Conservation (phyloP, 2,329 filamentous ascomycete genomes). For the Pyrenochaeta sp. region DNA sequence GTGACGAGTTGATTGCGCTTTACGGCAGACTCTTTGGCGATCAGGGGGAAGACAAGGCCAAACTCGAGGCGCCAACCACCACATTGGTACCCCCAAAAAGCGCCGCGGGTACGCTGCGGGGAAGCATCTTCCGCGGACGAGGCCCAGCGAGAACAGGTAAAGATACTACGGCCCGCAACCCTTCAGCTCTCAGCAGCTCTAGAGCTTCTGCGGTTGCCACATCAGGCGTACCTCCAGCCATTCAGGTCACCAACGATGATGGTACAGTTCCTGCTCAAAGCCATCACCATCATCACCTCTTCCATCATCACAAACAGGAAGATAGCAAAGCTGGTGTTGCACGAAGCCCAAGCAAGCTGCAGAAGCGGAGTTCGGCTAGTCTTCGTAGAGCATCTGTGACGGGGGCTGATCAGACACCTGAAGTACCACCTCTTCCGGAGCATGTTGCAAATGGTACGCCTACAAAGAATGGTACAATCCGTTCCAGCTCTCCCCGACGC, state of each 20-base stretch:
- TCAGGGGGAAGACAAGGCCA: conserved; percentile 49
- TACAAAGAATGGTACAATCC: conserved; percentile 16
- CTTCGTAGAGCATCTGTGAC: conserved; percentile 34
- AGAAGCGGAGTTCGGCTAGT: conserved; percentile 52
- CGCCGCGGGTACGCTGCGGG: conserved; percentile 73
- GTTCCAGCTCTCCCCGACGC: conserved; percentile 24
- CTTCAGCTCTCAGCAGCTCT: conserved; percentile 33
- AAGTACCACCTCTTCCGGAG: conserved; percentile 36
- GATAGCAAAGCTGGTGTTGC: conserved; percentile 47
- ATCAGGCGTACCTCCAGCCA: conserved; percentile 66
- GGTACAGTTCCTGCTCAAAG: conserved; percentile 44
- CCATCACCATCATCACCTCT: conserved; percentile 46
- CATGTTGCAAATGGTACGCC: conserved; percentile 25
- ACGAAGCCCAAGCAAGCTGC: conserved; percentile 49
- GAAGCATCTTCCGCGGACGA: conserved; percentile 76
- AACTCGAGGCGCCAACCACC: conserved; percentile 53
- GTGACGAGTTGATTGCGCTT: conserved; percentile 81
- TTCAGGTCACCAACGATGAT: conserved; percentile 77
- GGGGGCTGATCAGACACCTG: conserved; percentile 28
- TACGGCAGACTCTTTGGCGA: conserved; percentile 84
- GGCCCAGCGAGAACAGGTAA: conserved; percentile 39
- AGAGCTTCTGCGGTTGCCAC: conserved; percentile 36
- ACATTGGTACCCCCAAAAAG: conserved; percentile 64
- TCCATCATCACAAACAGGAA: conserved; percentile 44
- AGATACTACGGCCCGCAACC: conserved; percentile 24